Percentiles rank a stretch among this genome's conserved stretches.
Conservation (phyloP, 192 early-diverging fungal species). For the Coemansia sp. region DNA sequence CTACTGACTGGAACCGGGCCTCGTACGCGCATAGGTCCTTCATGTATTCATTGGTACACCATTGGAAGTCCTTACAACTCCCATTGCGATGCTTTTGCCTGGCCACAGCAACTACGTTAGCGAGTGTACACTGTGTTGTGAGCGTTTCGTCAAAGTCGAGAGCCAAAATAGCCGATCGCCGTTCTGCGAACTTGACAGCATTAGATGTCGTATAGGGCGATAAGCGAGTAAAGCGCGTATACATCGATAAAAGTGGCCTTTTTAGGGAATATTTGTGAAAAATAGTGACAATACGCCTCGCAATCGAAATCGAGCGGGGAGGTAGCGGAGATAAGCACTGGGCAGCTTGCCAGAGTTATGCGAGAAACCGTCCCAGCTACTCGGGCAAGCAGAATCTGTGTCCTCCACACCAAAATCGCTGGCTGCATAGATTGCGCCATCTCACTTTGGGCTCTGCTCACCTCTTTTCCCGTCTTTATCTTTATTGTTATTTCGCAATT, state of each 20-base stretch:
- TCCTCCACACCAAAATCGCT: neutral
- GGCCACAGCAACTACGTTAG: conserved; percentile 17
- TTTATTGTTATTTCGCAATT: no score
- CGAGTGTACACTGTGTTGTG: conserved; percentile 36
- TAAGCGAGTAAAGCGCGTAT: neutral
- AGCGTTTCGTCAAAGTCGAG: conserved; percentile 54
- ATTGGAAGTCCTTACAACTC: conserved; percentile 1
- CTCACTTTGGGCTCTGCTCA: no score
- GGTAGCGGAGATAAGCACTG: neutral
- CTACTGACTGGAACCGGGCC: conserved; percentile 7
- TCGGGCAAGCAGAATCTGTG: neutral
- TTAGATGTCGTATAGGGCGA: neutral
- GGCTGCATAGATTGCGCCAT: neutral
- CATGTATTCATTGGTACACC: conserved; percentile 28
- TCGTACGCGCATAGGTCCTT: conserved; percentile 18
- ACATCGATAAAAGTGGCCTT: neutral
- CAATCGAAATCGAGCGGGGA: neutral
- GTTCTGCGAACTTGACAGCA: neutral
- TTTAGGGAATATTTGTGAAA: no score
- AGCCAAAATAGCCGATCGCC: conserved; percentile 12
- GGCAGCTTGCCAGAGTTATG: neutral
- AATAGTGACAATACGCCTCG: no score
- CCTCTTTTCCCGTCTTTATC: no score
- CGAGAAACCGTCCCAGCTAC: neutral
- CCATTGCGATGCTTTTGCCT: neutral